phyloP scores from a whole-genome alignment of 495 filamentous ascomycete genomes.

The Rostrohypoxylon terebratum region DNA sequence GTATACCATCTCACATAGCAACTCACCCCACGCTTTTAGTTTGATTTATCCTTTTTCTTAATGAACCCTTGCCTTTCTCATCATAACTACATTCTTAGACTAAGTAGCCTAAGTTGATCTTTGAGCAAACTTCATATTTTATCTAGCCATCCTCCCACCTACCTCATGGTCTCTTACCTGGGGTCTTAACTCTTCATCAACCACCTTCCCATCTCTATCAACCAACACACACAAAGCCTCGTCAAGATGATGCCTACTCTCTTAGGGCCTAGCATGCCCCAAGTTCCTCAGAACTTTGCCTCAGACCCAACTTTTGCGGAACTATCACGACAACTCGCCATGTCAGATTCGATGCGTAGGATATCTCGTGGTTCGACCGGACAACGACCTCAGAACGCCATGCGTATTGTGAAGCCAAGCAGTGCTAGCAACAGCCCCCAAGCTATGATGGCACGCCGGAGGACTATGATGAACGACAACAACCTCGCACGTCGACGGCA shows the following conservation, averaged over 20 bases:
- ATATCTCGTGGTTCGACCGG: conserved; percentile 55
- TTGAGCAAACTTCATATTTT: conserved; percentile 45
- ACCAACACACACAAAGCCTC: conserved; percentile 13
- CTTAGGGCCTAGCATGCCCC: conserved; percentile 39
- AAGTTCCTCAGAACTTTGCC: conserved; percentile 46
- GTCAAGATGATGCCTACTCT: conserved; percentile 48
- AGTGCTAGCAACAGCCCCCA: conserved; percentile 80
- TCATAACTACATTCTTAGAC: conserved; percentile 45
- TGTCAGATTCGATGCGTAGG: conserved; percentile 52
- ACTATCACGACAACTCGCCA: conserved; percentile 52
- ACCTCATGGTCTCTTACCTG: conserved; percentile 9
- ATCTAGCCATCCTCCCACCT: conserved; percentile 37
- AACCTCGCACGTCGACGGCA: conserved; percentile 50
- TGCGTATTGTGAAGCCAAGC: conserved; percentile 73
- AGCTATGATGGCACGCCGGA: conserved; percentile 61
- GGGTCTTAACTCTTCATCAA: conserved; percentile 9
- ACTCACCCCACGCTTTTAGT: conserved; percentile 47
- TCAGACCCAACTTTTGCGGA: conserved; percentile 54
- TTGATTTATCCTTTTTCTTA: conserved; percentile 50
- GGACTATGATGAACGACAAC: conserved; percentile 66
- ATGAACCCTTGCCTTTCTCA: conserved; percentile 48
- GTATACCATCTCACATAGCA: conserved; percentile 49
- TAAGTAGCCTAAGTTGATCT: conserved; percentile 43
- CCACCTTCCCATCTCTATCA: conserved; percentile 23
- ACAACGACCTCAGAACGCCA: conserved; percentile 55